These are phyloP conservation scores for Dioscorea dumetorum DNA, from an alignment of 106 monocot genomes.

Conservation along the genomic window DNA sequence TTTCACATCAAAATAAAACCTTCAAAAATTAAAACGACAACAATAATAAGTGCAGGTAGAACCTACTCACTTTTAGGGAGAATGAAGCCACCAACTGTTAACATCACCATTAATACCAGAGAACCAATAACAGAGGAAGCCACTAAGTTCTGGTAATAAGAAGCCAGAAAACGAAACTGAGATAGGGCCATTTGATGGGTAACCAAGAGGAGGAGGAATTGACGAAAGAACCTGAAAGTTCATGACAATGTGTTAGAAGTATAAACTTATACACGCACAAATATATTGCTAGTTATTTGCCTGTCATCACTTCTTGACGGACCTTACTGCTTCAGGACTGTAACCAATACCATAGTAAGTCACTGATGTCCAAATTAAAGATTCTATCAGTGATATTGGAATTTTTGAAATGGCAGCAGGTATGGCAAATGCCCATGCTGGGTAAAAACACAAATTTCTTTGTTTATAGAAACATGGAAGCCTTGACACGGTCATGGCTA, in stretches of 20 bases:
- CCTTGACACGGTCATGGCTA: conserved; percentile 53
- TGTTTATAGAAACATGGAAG: conserved; percentile 83
- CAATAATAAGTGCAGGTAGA: too few species aligned
- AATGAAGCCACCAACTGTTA: conserved; percentile 58
- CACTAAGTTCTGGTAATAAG: conserved; percentile 34
- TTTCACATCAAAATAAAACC: not conserved
- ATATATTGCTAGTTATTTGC: not conserved
- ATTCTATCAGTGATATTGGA: conserved; percentile 71
- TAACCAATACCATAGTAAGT: conserved; percentile 77
- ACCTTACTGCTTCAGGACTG: conserved; percentile 61
- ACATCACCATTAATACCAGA: conserved; percentile 19
- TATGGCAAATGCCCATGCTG: conserved; percentile 80
- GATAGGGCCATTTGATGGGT: conserved; percentile 60
- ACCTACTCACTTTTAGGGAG: not conserved
- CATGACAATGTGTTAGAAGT: not conserved
- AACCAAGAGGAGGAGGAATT: conserved; percentile 52
- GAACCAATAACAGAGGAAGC: conserved; percentile 20
- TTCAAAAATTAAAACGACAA: not conserved
- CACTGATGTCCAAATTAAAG: conserved; percentile 57
- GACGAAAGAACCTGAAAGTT: conserved; percentile 56
- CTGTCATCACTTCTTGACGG: not conserved
- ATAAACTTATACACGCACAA: not conserved
- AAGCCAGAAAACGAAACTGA: conserved; percentile 45
- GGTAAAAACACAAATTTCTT: conserved; percentile 77
- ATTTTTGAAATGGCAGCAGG: conserved; percentile 54